Evolutionary conservation across 2,329 filamentous ascomycete genomes (phyloP).

Genomic region (Colletotrichum sp.): DNA sequence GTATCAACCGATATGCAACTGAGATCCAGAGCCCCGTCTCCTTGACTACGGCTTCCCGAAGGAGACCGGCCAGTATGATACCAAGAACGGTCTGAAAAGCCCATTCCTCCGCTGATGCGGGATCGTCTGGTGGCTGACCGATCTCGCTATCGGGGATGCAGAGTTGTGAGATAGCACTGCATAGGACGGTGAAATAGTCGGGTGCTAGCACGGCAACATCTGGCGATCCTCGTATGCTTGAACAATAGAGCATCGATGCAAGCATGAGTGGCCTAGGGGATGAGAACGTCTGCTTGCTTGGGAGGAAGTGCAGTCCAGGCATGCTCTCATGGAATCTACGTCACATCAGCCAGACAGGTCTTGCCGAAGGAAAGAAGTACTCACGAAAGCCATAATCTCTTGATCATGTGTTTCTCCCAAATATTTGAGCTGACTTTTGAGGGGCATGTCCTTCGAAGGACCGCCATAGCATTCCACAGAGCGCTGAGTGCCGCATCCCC

Average conservation of each 20-base stretch:
- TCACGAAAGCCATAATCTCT: constrained; percentile 38
- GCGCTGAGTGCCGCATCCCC: constrained; percentile 21
- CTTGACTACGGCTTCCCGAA: constrained; percentile 44
- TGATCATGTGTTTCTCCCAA: constrained; percentile 36
- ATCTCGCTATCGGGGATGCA: constrained; percentile 38
- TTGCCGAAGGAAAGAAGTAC: not conserved
- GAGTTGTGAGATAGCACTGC: constrained; percentile 43
- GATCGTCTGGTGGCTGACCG: constrained; percentile 25
- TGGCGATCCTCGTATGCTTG: constrained; percentile 33
- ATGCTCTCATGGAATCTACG: constrained; percentile 47
- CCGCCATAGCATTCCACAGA: constrained; percentile 33
- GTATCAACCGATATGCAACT: constrained; percentile 43
- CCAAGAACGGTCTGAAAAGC: constrained; percentile 48
- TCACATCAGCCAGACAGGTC: not conserved
- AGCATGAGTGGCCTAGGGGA: constrained; percentile 45
- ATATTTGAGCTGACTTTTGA: constrained; percentile 28
- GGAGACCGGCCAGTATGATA: constrained; percentile 43
- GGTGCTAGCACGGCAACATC: constrained; percentile 39
- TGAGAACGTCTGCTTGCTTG: constrained; percentile 45
- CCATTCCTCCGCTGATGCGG: constrained; percentile 36
- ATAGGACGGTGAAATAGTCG: constrained; percentile 42
- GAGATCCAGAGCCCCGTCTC: constrained; percentile 49
- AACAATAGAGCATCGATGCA: constrained; percentile 49
- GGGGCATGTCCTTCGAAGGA: constrained; percentile 30
- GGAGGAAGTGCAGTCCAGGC: constrained; percentile 49